Evolutionary conservation across 805 yeast genomes (phyloP), one percentile per base, ranked within the genome.

Genomic region (Lachancea lanzarotensis): DNA sequence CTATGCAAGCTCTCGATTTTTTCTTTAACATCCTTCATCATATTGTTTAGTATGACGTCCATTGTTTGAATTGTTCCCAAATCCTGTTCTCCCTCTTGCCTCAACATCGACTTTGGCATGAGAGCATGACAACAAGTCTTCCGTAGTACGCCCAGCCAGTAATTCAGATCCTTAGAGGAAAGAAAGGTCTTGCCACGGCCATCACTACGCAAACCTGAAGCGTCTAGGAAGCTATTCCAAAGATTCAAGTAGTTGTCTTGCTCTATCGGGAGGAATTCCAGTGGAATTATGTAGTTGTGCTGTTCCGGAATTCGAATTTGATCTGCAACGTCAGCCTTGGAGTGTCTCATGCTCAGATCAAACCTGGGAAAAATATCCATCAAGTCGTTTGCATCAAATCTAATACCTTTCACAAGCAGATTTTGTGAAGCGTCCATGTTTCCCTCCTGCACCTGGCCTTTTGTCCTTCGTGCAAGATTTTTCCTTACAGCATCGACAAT

Each of bases 291-390:
- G 9, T 80, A 71, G 42, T 95, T 71, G 3, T 73, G 72, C 59
- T 93, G 98, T 0, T 79, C 78, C 0, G 98, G 98, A 9, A 93
- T 69, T 34, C 71, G 59, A 13, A 93, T 79, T 54, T 91, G 95
- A 38, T 77, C 73, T 30, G 78, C 76, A 0, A 93, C 96, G 82
- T 84, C 80, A 12, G 79, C 74, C 55, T 88, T 89, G 0, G 96
- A 84, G 59, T 93, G 98, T 30, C 98, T 68, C 9, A 63, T 59
- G 37, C 57, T 52, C 16, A 90, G 60, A 15, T 87, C 75, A 5
- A 83, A 56, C 0, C 58, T 42, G 7, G 68, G 64, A 69, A 90
- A 82, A 5, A 88, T 55, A 40, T 71, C 52, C 26, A 67, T 60
- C 48, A 83, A 73, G 41, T 77, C 78, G 17, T 59, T 56, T 1